Conservation (phyloP, 1,139 yeast genomes). For the Torulaspora globosa region DNA sequence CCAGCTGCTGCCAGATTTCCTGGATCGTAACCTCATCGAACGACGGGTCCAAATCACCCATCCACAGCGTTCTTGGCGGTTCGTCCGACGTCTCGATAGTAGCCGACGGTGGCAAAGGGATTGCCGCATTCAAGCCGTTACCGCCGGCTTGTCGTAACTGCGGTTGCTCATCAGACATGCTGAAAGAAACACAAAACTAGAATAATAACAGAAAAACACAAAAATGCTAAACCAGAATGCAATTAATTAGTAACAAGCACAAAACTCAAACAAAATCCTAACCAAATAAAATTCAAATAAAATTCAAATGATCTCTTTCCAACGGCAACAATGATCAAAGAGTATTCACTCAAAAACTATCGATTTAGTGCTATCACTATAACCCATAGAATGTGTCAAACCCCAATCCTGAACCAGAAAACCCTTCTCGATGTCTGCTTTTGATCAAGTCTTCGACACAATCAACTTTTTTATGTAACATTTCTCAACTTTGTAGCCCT, state of each 20-base stretch:
- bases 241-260: slow-evolving; percentile 1
- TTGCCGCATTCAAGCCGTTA: slow-evolving; percentile 9
- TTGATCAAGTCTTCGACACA: not conserved
- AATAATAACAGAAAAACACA: slow-evolving; percentile 6
- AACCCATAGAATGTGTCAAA: slow-evolving; percentile 2
- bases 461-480: not conserved
- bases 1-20: slow-evolving; percentile 59
- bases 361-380: slow-evolving; percentile 1
- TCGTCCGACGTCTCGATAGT: slow-evolving; percentile 41
- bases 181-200: not conserved
- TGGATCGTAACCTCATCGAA: slow-evolving; percentile 72
- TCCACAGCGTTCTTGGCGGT: slow-evolving; percentile 70
- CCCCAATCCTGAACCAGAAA: slow-evolving; percentile 1
- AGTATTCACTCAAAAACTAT: slow-evolving; percentile 1
- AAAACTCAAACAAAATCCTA: slow-evolving; percentile 4
- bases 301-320: not conserved
- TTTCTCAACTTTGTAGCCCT: slow-evolving; percentile 5
- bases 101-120: slow-evolving; percentile 48
- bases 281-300: not conserved
- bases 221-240: slow-evolving; percentile 6
- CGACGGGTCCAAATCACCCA: slow-evolving; percentile 90
- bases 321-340: not conserved
- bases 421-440: not conserved
- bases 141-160: slow-evolving; percentile 4
- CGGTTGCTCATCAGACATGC: slow-evolving; percentile 11